Evolutionary conservation across 2,329 filamentous ascomycete species (phyloP).

Genomic region (Acrocalymma vagum): DNA sequence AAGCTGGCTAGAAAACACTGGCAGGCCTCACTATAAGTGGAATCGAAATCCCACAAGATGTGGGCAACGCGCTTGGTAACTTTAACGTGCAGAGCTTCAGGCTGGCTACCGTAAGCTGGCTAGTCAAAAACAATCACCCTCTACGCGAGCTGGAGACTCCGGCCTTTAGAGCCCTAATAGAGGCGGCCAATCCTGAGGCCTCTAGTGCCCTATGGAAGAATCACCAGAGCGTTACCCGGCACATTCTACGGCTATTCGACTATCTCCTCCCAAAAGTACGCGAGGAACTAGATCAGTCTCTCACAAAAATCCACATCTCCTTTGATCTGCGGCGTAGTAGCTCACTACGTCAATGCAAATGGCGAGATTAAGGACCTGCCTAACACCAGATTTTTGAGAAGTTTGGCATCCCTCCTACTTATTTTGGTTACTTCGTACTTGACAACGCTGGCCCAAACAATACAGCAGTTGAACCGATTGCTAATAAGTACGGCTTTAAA

Average conservation of each 20-base stretch:
- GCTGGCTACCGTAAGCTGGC: conserved; percentile 1
- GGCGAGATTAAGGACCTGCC: neutral
- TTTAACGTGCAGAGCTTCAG: conserved; percentile 6
- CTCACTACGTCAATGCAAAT: neutral
- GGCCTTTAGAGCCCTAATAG: conserved; percentile 5
- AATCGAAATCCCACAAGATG: too few relatives aligned
- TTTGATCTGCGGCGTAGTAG: conserved; percentile 1
- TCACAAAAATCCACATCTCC: neutral
- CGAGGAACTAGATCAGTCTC: neutral
- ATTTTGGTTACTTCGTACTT: conserved; percentile 3
- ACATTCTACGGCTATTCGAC: conserved; percentile 1
- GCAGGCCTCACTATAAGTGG: too few relatives aligned
- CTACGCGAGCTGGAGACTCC: conserved; percentile 1
- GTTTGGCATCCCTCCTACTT: neutral
- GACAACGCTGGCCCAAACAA: conserved; percentile 1
- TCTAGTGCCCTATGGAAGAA: conserved; percentile 11
- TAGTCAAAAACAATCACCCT: conserved; percentile 5
- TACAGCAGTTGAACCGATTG: neutral
- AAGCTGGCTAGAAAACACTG: too few relatives aligned
- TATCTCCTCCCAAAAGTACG: neutral
- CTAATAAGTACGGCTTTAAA: neutral
- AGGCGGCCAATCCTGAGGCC: conserved; percentile 2
- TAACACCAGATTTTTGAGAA: neutral
- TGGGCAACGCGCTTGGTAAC: neutral
- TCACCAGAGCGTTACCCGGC: neutral